Evolutionary conservation across 345 rosid species (phyloP).

Genomic region (Odontarrhena argentea): DNA sequence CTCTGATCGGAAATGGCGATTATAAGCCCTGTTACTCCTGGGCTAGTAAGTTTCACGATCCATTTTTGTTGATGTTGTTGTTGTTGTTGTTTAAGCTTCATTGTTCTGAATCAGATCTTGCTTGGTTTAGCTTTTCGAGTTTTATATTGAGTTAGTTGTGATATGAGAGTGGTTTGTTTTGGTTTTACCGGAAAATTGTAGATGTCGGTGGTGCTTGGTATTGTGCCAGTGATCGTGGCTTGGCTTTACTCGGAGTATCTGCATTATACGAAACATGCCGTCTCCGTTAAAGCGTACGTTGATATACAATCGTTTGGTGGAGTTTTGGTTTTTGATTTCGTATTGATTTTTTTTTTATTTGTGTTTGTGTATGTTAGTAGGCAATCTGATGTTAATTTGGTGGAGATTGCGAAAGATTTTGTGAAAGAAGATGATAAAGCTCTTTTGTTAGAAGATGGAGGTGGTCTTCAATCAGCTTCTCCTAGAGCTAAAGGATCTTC

Average conservation of each 20-base stretch:
- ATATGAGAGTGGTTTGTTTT: conserved; percentile 21
- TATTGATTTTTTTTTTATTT: background rate
- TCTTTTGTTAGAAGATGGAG: conserved; percentile 75
- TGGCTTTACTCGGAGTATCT: conserved; percentile 88
- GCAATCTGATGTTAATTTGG: conserved; percentile 75
- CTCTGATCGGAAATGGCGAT: conserved; percentile 48
- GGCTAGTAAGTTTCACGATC: conserved; percentile 57
- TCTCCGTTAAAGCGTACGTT: conserved; percentile 69
- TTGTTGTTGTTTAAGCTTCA: conserved; percentile 17
- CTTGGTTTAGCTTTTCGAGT: conserved; percentile 22
- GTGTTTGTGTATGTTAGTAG: conserved; percentile 50
- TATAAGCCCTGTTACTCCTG: conserved; percentile 62
- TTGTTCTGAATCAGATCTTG: conserved; percentile 28
- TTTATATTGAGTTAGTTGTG: conserved; percentile 13
- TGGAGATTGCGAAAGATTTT: conserved; percentile 54
- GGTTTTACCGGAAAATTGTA: conserved; percentile 38
- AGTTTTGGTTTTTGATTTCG: conserved; percentile 4
- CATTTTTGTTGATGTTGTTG: conserved; percentile 14
- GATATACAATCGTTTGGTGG: background rate
- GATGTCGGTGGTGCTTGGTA: conserved; percentile 78
- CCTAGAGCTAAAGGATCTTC: conserved; percentile 59
- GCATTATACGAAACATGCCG: conserved; percentile 56
- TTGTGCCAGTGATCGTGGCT: conserved; percentile 62
- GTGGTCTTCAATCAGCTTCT: conserved; percentile 78
- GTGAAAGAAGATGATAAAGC: conserved; percentile 80